phyloP scores from a whole-genome alignment of 139 green algal genomes.

The Chlorella ohadii region DNA sequence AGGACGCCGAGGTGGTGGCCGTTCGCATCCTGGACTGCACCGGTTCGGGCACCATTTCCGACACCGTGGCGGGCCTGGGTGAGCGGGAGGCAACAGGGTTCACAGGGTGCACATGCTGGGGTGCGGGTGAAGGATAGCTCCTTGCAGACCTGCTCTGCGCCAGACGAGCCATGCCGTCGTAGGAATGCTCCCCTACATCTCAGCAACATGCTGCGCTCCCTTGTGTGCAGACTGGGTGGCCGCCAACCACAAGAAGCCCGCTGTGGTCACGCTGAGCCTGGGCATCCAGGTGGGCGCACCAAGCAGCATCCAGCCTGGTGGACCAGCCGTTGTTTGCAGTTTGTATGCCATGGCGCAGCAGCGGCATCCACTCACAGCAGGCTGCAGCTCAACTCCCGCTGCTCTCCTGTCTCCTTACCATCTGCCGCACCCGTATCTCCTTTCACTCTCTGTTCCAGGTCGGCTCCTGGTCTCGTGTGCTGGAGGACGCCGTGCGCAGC shows the following conservation, averaged over 20 bases:
- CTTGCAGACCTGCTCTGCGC: no score
- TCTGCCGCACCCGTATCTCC: no score
- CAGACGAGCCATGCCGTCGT: no score
- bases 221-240: background rate
- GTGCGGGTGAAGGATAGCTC: no score
- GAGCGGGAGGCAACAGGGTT: background rate
- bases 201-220: background rate
- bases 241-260: slow-evolving; percentile 56
- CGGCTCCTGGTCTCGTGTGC: slow-evolving; percentile 43
- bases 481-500: slow-evolving; percentile 51
- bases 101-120: no score
- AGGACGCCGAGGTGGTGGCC: slow-evolving; percentile 68
- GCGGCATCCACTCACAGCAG: no score
- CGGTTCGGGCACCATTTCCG: slow-evolving; percentile 67
- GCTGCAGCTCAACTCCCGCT: background rate
- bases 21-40: slow-evolving; percentile 83
- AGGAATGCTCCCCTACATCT: no score
- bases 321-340: no score
- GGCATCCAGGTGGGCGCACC: slow-evolving; percentile 54
- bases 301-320: no score
- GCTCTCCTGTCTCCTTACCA: no score
- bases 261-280: slow-evolving; percentile 76
- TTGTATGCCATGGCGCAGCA: no score
- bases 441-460: background rate
- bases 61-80: slow-evolving; percentile 71